Percentiles rank a stretch among this genome's conserved stretches.
Evolutionary conservation across 1,139 yeast species (phyloP).

Genomic region (Arxiozyma slooffiae): DNA sequence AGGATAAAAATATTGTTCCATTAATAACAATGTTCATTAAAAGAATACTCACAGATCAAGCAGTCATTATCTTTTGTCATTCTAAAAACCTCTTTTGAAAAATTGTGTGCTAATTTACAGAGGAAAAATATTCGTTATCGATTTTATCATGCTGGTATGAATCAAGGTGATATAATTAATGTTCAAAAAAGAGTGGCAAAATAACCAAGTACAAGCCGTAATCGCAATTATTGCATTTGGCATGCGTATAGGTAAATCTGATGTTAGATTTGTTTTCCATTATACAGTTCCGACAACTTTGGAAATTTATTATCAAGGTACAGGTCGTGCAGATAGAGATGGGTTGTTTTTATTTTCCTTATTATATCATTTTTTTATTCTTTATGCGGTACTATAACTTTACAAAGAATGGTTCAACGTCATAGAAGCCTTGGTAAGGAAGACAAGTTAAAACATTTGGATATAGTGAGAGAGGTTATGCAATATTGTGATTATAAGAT

Average conservation of each 20-base stretch:
- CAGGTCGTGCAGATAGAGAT: conserved; percentile 97
- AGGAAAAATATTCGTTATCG: conserved; percentile 56
- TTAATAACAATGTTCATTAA: conserved; percentile 51
- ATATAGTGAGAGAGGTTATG: conserved; percentile 70
- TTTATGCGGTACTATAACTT: conserved; percentile 61
- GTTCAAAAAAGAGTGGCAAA: conserved; percentile 81
- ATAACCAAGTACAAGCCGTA: conserved; percentile 58
- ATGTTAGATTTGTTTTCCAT: conserved; percentile 86
- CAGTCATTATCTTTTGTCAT: conserved; percentile 91
- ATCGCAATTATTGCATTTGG: conserved; percentile 98
- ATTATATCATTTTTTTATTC: conserved; percentile 75
- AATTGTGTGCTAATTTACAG: conserved; percentile 52
- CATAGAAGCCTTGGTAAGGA: conserved; percentile 56
- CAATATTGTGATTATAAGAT: conserved; percentile 84
- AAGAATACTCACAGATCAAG: conserved; percentile 42
- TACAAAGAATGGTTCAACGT: conserved; percentile 67
- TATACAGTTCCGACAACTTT: conserved; percentile 79
- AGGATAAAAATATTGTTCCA: conserved; percentile 46
- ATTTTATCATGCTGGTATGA: conserved; percentile 90
- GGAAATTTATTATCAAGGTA: conserved; percentile 95
- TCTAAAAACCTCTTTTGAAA: conserved; percentile 84
- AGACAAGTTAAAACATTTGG: conserved; percentile 66
- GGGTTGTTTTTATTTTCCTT: conserved; percentile 69
- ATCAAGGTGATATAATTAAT: conserved; percentile 55
- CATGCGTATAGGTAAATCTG: conserved; percentile 96